Evolutionary conservation across 345 rosid species (phyloP).

Genomic region (Anacardium occidentale): DNA sequence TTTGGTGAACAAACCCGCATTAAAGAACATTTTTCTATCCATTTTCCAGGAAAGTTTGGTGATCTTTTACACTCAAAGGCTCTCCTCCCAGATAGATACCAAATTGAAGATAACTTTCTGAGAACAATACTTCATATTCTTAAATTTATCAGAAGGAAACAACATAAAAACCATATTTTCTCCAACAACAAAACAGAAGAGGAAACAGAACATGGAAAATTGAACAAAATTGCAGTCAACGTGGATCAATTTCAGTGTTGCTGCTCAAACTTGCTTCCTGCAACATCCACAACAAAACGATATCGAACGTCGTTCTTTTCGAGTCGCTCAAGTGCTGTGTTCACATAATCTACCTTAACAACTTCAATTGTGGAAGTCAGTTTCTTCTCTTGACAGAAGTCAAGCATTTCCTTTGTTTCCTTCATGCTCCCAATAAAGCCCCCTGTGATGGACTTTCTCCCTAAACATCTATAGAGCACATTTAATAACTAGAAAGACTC

Average conservation of each 20-base stretch:
- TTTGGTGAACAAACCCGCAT: no score
- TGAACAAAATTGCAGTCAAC: neutral
- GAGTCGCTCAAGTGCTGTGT: conserved; percentile 81
- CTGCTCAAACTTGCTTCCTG: conserved; percentile 69
- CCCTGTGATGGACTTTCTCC: conserved; percentile 74
- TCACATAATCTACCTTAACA: conserved; percentile 75
- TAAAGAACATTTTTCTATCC: no score
- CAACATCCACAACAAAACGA: conserved; percentile 82
- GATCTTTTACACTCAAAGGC: neutral
- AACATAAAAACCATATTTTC: neutral
- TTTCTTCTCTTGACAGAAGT: conserved; percentile 66
- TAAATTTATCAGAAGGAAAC: neutral
- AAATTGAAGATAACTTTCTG: neutral
- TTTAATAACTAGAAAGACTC: no score
- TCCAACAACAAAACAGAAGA: neutral
- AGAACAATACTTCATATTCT: neutral
- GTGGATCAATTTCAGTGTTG: neutral
- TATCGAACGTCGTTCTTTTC: conserved; percentile 94
- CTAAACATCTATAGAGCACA: no score
- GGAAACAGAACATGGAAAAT: neutral
- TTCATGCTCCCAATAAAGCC: conserved; percentile 81
- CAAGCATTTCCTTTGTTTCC: conserved; percentile 82
- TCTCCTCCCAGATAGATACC: no score
- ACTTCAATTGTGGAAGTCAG: conserved; percentile 76
- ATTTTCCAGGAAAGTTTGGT: neutral